Evolutionary conservation across 208 protist genomes (phyloP), one percentile per base, ranked within the genome.

Genomic region (Dictyostelium gargantuum): DNA sequence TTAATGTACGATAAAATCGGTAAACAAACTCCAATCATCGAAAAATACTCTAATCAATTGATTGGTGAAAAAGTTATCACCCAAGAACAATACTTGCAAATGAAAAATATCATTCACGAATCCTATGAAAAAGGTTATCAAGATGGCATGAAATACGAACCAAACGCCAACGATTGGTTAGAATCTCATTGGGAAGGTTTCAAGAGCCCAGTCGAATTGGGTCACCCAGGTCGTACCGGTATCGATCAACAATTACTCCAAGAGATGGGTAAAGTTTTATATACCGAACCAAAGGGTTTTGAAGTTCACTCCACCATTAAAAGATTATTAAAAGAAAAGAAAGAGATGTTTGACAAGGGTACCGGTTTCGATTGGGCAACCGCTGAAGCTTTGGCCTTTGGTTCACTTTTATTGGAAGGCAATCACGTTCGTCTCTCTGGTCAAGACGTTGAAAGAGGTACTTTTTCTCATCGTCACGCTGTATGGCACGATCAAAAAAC

Each of bases 381-480:
- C 0, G 98, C 97, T 1, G 98, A 99, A 96, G 97, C 97, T 42
- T 94, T 99, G 10, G 98, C 98, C 48, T 99, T 98, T 92, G 98
- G 97, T 38, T 96, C 97, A 13, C 95, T 99, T 50, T 94, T 99
- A 40, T 79, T 98, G 3, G 99, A 99, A 82, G 98, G 98, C 19
- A 97, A 97, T 82, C 97, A 98, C 54, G 97, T 99, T 6, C 98
- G 98, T 42, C 80, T 98, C 91, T 85, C 68, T 93, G 96, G 81
- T 75, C 96, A 99, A 96, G 98, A 99, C 94, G 98, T 99, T 52
- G 98, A 99, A 96, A 96, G 99, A 79, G 99, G 98, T 68, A 99
- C 98, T 15, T 99, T 99, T 95, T 85, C 52, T 93, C 98, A 99
- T 80, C 97, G 99, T 91, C 98, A 99, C 95, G 97, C 98, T 46